phyloP scores from a whole-genome alignment of 176 grass and related monocot species.

The Leersia perrieri region DNA sequence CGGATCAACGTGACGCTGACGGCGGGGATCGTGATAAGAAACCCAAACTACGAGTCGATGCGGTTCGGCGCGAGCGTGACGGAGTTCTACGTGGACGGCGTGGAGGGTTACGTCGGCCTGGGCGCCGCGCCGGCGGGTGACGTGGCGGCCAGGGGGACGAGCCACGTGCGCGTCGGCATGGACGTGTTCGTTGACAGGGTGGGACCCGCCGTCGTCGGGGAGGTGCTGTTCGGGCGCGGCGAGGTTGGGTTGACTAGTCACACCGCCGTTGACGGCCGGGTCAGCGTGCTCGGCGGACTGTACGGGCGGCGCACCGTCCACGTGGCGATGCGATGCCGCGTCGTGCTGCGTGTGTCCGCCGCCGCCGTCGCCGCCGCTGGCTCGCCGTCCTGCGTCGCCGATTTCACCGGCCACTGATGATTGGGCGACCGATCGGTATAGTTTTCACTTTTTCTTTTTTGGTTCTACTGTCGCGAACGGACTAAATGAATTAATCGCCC shows the following conservation, averaged over 20 bases:
- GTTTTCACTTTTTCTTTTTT: background rate
- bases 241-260: conserved; percentile 33
- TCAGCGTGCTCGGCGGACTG: conserved; percentile 38
- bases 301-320: conserved; percentile 42
- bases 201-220: conserved; percentile 4
- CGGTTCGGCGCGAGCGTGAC: conserved; percentile 48
- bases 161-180: background rate
- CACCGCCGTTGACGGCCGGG: conserved; percentile 32
- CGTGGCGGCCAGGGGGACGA: conserved; percentile 30
- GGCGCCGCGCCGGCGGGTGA: conserved; percentile 27
- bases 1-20: conserved; percentile 50
- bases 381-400: conserved; percentile 32
- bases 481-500: background rate
- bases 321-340: conserved; percentile 36
- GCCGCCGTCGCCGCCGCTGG: background rate
- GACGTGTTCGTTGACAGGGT: conserved; percentile 49
- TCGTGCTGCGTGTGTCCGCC: background rate
- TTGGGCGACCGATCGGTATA: background rate
- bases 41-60: conserved; percentile 60
- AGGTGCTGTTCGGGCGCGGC: conserved; percentile 40
- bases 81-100: conserved; percentile 42
- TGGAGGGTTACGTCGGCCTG: conserved; percentile 31
- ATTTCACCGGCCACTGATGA: conserved; percentile 13
- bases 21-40: conserved; percentile 42
- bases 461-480: conserved; percentile 23